phyloP scores from a whole-genome alignment of 257 asterid genomes.

The Primulina eburnea region DNA sequence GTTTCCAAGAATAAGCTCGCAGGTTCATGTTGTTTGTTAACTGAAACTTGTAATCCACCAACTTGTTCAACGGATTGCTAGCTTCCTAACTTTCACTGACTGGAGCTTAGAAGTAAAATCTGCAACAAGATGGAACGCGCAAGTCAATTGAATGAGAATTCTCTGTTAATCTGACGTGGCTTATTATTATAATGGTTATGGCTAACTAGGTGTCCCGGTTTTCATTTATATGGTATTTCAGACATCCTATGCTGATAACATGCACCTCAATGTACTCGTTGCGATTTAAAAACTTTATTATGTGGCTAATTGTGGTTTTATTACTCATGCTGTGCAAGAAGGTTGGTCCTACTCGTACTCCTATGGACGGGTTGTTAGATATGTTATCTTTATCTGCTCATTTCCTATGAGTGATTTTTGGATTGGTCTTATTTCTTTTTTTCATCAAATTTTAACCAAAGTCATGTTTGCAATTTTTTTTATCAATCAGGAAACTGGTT shows the following conservation, averaged over 20 bases:
- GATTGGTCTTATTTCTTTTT: neutral
- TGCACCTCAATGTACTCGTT: conserved; percentile 2
- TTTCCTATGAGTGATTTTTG: neutral
- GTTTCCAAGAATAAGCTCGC: conserved; percentile 64
- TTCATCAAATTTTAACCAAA: neutral
- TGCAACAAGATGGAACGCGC: neutral
- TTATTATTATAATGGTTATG: neutral
- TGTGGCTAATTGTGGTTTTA: conserved; percentile 6
- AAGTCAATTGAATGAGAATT: conserved; percentile 2
- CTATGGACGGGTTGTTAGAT: neutral
- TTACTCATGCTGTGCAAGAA: conserved; percentile 1
- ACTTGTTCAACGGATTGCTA: neutral
- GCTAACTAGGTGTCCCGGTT: neutral
- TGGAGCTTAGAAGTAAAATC: neutral
- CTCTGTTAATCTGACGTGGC: neutral
- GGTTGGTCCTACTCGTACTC: neutral
- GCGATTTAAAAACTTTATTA: neutral
- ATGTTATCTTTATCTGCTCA: neutral
- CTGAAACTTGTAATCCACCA: neutral
- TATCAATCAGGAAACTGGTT: neutral
- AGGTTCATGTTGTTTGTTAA: conserved; percentile 40
- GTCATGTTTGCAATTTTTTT: neutral
- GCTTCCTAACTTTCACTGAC: neutral
- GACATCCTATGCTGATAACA: conserved; percentile 1
- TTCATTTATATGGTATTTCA: conserved; percentile 3